These are phyloP conservation scores for Tritrichomonas musculus DNA, from an alignment of 208 protist species.

Conservation along the genomic window DNA sequence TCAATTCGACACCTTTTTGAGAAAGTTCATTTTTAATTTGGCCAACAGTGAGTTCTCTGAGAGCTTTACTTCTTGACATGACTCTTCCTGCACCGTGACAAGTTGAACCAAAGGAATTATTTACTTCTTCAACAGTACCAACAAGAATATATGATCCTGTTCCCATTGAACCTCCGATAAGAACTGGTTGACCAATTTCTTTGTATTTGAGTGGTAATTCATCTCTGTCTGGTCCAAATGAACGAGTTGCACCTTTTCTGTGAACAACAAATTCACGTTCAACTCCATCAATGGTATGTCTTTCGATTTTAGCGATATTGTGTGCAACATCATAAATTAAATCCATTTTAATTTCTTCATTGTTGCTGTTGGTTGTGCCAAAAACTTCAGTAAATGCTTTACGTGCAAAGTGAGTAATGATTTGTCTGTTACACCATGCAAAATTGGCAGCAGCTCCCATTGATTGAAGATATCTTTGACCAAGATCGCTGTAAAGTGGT, in stretches of 20 bases:
- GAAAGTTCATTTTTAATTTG: conserved; percentile 56
- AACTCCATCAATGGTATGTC: conserved; percentile 62
- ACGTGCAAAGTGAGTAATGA: conserved; percentile 65
- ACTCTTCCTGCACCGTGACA: conserved; percentile 72
- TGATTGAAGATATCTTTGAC: conserved; percentile 61
- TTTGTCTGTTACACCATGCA: conserved; percentile 68
- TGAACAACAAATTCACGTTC: conserved; percentile 63
- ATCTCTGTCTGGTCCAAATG: conserved; percentile 68
- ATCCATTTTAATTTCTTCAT: conserved; percentile 58
- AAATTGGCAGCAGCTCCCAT: conserved; percentile 72
- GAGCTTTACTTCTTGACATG: conserved; percentile 51
- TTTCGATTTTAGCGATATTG: conserved; percentile 63
- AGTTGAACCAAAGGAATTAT: conserved; percentile 63
- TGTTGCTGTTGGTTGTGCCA: too few relatives aligned
- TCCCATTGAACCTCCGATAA: conserved; percentile 78
- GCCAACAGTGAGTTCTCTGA: conserved; percentile 43
- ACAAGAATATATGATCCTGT: conserved; percentile 68
- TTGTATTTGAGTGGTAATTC: conserved; percentile 68
- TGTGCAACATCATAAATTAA: too few relatives aligned
- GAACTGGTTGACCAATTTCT: conserved; percentile 68
- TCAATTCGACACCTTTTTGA: conserved; percentile 59
- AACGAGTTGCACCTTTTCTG: conserved; percentile 71
- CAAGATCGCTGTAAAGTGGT: conserved; percentile 59
- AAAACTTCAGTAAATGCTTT: conserved; percentile 58
- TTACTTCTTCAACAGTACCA: conserved; percentile 61